Conservation (phyloP, 2,329 filamentous ascomycete genomes). For the Penicillium brevicompactum region DNA sequence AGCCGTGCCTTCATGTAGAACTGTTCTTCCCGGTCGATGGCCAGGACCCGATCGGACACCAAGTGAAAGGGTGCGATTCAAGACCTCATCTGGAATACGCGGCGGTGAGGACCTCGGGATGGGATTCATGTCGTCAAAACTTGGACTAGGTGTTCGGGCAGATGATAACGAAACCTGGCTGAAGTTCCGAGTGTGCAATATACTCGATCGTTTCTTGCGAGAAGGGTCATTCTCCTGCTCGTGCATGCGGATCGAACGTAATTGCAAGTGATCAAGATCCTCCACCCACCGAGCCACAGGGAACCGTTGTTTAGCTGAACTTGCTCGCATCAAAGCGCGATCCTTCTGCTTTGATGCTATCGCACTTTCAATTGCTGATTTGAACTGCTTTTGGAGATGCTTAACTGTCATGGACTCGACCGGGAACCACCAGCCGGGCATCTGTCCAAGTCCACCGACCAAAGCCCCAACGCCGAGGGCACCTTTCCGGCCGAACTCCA, state of each 20-base stretch:
- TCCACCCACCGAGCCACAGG: conserved; percentile 70
- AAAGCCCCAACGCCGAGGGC: conserved; percentile 67
- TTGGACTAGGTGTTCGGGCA: neutral
- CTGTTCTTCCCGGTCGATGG: conserved; percentile 31
- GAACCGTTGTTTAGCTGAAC: conserved; percentile 66
- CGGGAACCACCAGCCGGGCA: conserved; percentile 73
- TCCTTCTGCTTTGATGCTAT: conserved; percentile 59
- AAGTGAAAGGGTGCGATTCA: conserved; percentile 45
- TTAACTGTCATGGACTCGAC: conserved; percentile 66
- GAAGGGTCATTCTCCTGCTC: conserved; percentile 24
- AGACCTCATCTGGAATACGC: conserved; percentile 11
- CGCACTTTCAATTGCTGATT: conserved; percentile 63
- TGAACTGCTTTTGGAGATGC: conserved; percentile 67
- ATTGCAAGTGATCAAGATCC: conserved; percentile 64
- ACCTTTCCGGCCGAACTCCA: conserved; percentile 69
- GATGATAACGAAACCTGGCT: neutral
- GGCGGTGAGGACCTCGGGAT: conserved; percentile 26
- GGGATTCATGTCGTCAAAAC: conserved; percentile 30
- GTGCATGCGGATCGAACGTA: conserved; percentile 60
- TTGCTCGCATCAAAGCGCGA: conserved; percentile 64
- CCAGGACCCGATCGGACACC: conserved; percentile 48
- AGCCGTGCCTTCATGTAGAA: conserved; percentile 7
- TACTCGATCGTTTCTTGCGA: conserved; percentile 41
- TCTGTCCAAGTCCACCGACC: conserved; percentile 67
- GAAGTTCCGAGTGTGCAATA: neutral